phyloP scores from a whole-genome alignment of 2,329 filamentous ascomycete species.

The Colletotrichum graminicola region DNA sequence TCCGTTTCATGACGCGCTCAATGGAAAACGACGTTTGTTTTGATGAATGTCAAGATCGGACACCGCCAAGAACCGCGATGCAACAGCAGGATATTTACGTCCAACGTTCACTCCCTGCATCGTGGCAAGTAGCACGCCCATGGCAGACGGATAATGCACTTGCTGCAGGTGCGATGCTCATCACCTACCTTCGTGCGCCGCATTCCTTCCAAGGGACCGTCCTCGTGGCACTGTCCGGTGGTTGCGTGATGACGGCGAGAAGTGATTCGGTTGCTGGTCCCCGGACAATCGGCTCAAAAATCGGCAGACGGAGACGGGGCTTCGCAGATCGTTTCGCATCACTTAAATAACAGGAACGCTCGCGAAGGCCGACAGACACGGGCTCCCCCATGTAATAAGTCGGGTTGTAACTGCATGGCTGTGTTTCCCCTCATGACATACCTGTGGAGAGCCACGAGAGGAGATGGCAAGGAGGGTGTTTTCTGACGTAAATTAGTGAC shows the following conservation, averaged over 20 bases:
- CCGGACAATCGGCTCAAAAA: conserved; percentile 22
- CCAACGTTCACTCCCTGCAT: not conserved
- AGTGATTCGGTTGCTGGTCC: conserved; percentile 1
- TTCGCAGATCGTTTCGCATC: conserved; percentile 34
- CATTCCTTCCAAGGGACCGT: not conserved
- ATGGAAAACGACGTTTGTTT: conserved; percentile 26
- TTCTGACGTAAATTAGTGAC: conserved; percentile 6
- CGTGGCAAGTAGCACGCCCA: not conserved
- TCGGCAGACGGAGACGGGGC: conserved; percentile 31
- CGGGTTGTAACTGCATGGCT: conserved; percentile 10
- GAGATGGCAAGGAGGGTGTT: not conserved
- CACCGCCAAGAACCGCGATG: conserved; percentile 6
- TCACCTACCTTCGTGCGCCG: not conserved
- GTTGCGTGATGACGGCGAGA: conserved; percentile 22
- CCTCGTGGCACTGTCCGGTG: conserved; percentile 6
- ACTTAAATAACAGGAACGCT: conserved; percentile 21
- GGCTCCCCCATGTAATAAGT: not conserved
- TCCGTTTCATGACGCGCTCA: conserved; percentile 30
- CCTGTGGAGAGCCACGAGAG: conserved; percentile 23
- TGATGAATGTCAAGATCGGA: conserved; percentile 36
- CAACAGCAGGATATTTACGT: conserved; percentile 6
- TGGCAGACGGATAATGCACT: conserved; percentile 6
- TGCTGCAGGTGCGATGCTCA: conserved; percentile 3
- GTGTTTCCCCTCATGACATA: conserved; percentile 3
- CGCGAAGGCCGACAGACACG: conserved; percentile 1